These are phyloP conservation scores for Trichoderma reesei DNA, from an alignment of 495 filamentous ascomycete genomes.

Conservation along the genomic window DNA sequence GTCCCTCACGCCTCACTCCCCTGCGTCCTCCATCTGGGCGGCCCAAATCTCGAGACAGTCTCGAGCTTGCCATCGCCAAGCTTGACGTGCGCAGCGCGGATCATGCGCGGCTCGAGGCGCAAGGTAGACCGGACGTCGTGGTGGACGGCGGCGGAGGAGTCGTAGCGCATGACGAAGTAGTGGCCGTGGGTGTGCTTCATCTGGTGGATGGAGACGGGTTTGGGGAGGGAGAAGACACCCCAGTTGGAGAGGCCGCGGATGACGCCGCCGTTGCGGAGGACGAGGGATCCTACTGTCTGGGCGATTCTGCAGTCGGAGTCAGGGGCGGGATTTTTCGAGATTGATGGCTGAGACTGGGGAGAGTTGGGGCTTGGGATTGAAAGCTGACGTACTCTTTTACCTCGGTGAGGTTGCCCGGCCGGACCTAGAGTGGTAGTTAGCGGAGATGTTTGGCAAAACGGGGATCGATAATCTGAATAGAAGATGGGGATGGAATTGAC, in stretches of 20 bases:
- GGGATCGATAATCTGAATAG: too few species aligned
- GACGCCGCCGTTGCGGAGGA: conserved; percentile 80
- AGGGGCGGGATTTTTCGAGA: not conserved
- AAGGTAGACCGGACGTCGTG: conserved; percentile 61
- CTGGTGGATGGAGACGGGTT: conserved; percentile 64
- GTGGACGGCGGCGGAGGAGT: conserved; percentile 61
- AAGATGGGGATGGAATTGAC: conserved; percentile 20
- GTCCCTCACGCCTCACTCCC: not conserved
- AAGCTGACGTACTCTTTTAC: conserved; percentile 72
- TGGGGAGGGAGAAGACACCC: conserved; percentile 80
- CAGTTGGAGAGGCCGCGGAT: conserved; percentile 90
- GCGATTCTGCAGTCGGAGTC: conserved; percentile 55
- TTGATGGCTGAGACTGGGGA: conserved; percentile 8
- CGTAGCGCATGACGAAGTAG: conserved; percentile 98
- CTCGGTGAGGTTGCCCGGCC: conserved; percentile 74
- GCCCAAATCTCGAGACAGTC: conserved; percentile 53
- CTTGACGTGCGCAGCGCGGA: conserved; percentile 77
- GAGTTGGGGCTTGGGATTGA: conserved; percentile 11
- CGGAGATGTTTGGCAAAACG: not conserved
- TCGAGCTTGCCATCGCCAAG: conserved; percentile 66
- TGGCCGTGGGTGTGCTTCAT: conserved; percentile 71
- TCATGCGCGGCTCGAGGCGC: conserved; percentile 82
- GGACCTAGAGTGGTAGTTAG: conserved; percentile 53
- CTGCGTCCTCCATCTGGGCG: conserved; percentile 42
- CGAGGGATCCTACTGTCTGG: conserved; percentile 68